Evolutionary conservation across 352 stramenopile species (phyloP).

Genomic region (Phytophthora podocarpi): DNA sequence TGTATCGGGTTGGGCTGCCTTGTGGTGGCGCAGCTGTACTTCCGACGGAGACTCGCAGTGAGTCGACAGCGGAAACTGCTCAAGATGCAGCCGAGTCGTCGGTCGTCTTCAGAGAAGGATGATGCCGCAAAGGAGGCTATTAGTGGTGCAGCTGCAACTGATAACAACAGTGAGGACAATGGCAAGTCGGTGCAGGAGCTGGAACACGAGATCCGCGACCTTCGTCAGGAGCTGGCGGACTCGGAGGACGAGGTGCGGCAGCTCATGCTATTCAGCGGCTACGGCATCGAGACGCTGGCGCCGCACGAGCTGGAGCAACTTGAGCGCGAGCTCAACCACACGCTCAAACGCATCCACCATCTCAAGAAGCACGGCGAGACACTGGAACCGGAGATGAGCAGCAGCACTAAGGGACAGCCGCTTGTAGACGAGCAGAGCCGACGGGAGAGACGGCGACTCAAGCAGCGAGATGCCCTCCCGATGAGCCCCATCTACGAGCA

Average conservation of each 20-base stretch:
- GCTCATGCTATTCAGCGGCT: conserved; percentile 79
- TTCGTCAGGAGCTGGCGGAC: conserved; percentile 78
- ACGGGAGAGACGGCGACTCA: conserved; percentile 21
- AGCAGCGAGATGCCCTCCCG: conserved; percentile 21
- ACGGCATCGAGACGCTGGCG: conserved; percentile 65
- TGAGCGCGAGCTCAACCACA: conserved; percentile 58
- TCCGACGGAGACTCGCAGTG: conserved; percentile 13
- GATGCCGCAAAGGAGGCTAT: background rate
- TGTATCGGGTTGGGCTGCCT: conserved; percentile 57
- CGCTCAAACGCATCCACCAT: conserved; percentile 59
- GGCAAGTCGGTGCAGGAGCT: conserved; percentile 31
- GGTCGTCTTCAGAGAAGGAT: conserved; percentile 12
- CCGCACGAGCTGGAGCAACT: conserved; percentile 55
- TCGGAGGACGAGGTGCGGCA: conserved; percentile 74
- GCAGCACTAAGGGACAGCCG: background rate
- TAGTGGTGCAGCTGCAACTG: background rate
- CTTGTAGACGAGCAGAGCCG: conserved; percentile 9
- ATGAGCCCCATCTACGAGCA: conserved; percentile 34
- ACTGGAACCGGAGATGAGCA: conserved; percentile 15
- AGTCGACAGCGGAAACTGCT: conserved; percentile 15
- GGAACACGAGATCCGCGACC: conserved; percentile 64
- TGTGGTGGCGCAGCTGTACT: conserved; percentile 47
- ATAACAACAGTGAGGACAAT: background rate
- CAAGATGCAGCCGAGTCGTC: conserved; percentile 14
- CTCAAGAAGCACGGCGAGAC: conserved; percentile 33